Conservation (phyloP, 768 basidiomycete genomes). For the Termitomyces sp. region DNA sequence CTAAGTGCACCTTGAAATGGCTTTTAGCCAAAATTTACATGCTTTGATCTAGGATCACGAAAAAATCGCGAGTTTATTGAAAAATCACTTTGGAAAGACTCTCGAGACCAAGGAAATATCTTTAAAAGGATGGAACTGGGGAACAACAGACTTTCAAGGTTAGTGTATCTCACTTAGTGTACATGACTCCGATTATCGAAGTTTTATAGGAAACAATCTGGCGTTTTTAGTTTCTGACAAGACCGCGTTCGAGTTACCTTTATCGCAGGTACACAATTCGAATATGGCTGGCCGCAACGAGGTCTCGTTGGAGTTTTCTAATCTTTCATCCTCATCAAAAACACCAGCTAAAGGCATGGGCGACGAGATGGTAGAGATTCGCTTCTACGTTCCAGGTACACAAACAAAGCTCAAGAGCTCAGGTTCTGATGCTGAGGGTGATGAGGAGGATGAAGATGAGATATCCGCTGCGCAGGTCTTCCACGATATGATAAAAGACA, state of each 20-base stretch:
- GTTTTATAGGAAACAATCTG: conserved; percentile 71
- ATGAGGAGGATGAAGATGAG: conserved; percentile 70
- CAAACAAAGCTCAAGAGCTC: conserved; percentile 48
- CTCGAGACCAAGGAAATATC: conserved; percentile 84
- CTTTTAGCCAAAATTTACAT: neutral
- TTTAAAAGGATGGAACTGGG: conserved; percentile 99
- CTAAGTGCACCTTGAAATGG: neutral
- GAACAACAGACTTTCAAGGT: conserved; percentile 92
- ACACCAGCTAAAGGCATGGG: conserved; percentile 32
- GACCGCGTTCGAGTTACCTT: conserved; percentile 84
- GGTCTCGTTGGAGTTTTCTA: conserved; percentile 94
- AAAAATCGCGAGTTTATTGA: conserved; percentile 69
- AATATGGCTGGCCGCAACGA: conserved; percentile 97
- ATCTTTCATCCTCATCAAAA: conserved; percentile 37
- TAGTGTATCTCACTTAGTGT: conserved; percentile 1
- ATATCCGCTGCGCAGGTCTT: conserved; percentile 92
- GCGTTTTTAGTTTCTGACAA: conserved; percentile 87
- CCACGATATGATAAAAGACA: conserved; percentile 94
- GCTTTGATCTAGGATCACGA: conserved; percentile 74
- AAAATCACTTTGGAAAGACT: conserved; percentile 81
- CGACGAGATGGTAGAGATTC: conserved; percentile 94
- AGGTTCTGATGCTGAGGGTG: conserved; percentile 69
- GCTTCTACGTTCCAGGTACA: conserved; percentile 90
- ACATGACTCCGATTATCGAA: neutral
- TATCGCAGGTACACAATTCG: conserved; percentile 86